Percentiles rank a stretch among this genome's conserved stretches.
phyloP scores from a whole-genome alignment of 305 asterid genomes.

The Andrographis paniculata region DNA sequence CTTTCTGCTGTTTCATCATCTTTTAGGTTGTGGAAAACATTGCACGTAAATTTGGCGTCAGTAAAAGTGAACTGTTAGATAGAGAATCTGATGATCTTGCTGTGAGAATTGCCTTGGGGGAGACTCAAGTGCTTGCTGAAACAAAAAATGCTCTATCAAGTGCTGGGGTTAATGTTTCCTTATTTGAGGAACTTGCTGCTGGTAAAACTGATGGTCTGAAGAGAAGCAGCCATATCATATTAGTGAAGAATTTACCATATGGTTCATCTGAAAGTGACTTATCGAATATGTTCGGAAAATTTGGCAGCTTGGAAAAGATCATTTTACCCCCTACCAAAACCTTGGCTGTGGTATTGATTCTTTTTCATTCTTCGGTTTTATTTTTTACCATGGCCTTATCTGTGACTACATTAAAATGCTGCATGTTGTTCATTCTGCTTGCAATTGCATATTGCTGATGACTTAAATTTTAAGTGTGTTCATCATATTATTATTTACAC shows the following conservation, averaged over 20 bases:
- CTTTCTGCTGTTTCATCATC: constrained; percentile 21
- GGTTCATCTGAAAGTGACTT: constrained; percentile 81
- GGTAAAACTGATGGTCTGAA: constrained; percentile 64
- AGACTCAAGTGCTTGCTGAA: constrained; percentile 90
- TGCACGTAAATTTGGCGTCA: constrained; percentile 76
- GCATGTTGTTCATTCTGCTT: background rate
- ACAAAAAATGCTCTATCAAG: constrained; percentile 78
- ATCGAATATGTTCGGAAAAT: constrained; percentile 72
- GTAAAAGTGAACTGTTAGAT: constrained; percentile 80
- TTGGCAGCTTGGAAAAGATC: constrained; percentile 78
- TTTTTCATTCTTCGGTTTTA: constrained; percentile 3
- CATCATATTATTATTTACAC: too few species aligned
- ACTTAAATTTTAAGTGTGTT: background rate
- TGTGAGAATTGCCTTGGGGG: constrained; percentile 83
- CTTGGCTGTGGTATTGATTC: constrained; percentile 70
- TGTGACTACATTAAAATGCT: background rate
- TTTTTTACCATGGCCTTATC: constrained; percentile 1
- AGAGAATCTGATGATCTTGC: constrained; percentile 80
- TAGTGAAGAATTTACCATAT: constrained; percentile 89
- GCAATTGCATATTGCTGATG: background rate
- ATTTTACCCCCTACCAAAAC: constrained; percentile 81
- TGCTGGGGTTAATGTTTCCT: constrained; percentile 73
- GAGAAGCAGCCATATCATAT: constrained; percentile 86
- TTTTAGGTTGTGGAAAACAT: constrained; percentile 79
- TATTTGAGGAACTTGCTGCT: constrained; percentile 71